phyloP scores from a whole-genome alignment of 192 early-diverging fungal species.

The Backusella liffmaniae region DNA sequence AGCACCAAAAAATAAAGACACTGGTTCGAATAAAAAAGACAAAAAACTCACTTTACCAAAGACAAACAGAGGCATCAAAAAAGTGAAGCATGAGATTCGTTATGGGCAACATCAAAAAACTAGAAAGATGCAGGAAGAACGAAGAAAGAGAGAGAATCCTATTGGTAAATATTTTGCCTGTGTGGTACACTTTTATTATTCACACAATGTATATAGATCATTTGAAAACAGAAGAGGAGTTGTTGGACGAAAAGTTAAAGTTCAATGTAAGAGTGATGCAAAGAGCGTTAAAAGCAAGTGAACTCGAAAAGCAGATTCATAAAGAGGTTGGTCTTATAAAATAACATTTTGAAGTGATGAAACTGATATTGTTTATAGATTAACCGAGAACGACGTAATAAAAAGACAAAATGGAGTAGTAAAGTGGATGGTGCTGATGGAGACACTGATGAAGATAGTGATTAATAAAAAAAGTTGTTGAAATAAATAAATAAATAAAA shows the following conservation, averaged over 20 bases:
- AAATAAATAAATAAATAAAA: background rate
- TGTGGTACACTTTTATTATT: background rate
- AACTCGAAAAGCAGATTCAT: slow-evolving; percentile 15
- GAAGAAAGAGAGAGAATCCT: slow-evolving; percentile 41
- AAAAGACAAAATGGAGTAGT: slow-evolving; percentile 7
- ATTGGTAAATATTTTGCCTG: slow-evolving; percentile 24
- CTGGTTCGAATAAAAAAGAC: background rate
- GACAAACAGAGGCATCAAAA: slow-evolving; percentile 44
- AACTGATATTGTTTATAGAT: background rate
- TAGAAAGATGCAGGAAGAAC: slow-evolving; percentile 24
- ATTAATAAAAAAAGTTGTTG: background rate
- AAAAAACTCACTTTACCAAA: slow-evolving; percentile 25
- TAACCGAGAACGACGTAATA: background rate
- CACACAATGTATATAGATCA: background rate
- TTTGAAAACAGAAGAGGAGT: slow-evolving; percentile 7
- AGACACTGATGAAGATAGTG: slow-evolving; percentile 4
- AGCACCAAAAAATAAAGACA: background rate
- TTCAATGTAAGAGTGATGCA: slow-evolving; percentile 15
- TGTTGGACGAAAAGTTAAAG: slow-evolving; percentile 9
- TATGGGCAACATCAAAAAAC: slow-evolving; percentile 41
- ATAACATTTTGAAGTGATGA: background rate
- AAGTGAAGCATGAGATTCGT: slow-evolving; percentile 43
- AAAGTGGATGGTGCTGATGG: slow-evolving; percentile 13
- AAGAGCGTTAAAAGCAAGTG: slow-evolving; percentile 9
- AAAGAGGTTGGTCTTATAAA: slow-evolving; percentile 1